Evolutionary conservation across 805 yeast genomes (phyloP).

Genomic region (Teunomyces pallodes): DNA sequence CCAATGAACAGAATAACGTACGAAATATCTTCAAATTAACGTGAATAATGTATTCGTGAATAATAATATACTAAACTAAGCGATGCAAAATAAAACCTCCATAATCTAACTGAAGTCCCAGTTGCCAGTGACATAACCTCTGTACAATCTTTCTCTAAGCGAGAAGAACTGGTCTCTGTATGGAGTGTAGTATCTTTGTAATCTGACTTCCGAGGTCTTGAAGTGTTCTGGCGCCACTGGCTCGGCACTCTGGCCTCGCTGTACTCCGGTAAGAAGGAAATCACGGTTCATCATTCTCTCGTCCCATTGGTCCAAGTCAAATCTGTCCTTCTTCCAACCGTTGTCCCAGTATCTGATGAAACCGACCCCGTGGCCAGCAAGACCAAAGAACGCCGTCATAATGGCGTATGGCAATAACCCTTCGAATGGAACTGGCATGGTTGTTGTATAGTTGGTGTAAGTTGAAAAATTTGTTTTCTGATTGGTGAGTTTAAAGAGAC

Average conservation of each 20-base stretch:
- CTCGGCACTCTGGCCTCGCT: conserved; percentile 64
- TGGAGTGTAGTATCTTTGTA: conserved; percentile 45
- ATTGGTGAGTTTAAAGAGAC: conserved; percentile 12
- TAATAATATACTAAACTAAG: neutral
- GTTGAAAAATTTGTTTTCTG: conserved; percentile 15
- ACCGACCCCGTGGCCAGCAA: conserved; percentile 46
- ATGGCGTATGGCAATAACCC: conserved; percentile 46
- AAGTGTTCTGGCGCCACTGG: conserved; percentile 75
- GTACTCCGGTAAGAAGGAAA: conserved; percentile 69
- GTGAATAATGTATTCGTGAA: neutral
- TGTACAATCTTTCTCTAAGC: conserved; percentile 46
- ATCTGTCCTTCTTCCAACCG: conserved; percentile 48
- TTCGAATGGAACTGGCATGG: conserved; percentile 48
- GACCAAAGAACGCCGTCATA: conserved; percentile 44
- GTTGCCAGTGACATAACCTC: conserved; percentile 44
- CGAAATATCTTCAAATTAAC: too few species aligned
- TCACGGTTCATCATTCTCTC: conserved; percentile 64
- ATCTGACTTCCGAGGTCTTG: conserved; percentile 53
- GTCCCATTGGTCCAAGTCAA: conserved; percentile 43
- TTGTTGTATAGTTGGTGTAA: conserved; percentile 5
- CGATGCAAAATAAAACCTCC: neutral
- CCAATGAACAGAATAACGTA: neutral
- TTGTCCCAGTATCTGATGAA: conserved; percentile 48
- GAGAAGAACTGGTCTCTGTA: conserved; percentile 47
- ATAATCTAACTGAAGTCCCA: conserved; percentile 38